Conservation (phyloP, 257 asterid species). For the Solanum habrochaites region DNA sequence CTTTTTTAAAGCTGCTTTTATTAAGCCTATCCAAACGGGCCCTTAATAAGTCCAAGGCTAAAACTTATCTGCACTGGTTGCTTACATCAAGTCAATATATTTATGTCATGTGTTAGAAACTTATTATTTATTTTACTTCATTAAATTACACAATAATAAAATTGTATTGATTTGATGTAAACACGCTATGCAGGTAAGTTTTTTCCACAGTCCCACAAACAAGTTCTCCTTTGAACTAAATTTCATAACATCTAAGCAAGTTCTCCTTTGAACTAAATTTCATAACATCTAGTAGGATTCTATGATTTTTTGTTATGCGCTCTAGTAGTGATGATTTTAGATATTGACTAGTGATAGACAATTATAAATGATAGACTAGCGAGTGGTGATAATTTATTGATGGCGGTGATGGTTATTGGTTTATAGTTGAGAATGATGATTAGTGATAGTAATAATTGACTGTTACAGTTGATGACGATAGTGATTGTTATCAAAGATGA, state of each 20-base stretch:
- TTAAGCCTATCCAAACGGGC: too few relatives aligned
- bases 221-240: neutral
- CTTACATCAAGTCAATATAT: too few relatives aligned
- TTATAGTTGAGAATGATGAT: neutral
- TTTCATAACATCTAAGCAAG: neutral
- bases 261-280: neutral
- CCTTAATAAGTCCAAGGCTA: too few relatives aligned
- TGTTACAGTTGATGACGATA: neutral
- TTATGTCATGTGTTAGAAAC: too few relatives aligned
- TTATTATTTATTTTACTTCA: too few relatives aligned
- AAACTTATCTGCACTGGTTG: accelerated
- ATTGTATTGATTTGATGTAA: too few relatives aligned
- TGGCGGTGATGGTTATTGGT: neutral
- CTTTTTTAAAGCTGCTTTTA: too few relatives aligned
- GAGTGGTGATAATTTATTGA: neutral
- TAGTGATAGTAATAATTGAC: neutral
- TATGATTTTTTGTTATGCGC: neutral
- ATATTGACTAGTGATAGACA: neutral
- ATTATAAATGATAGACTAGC: neutral
- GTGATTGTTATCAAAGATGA: neutral
- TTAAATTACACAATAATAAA: too few relatives aligned
- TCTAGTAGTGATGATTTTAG: neutral
- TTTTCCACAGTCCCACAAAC: accelerated
- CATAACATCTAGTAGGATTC: neutral
- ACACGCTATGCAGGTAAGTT: too few relatives aligned